phyloP scores from a whole-genome alignment of 2,329 filamentous ascomycete species.

The Beauveria sp. region DNA sequence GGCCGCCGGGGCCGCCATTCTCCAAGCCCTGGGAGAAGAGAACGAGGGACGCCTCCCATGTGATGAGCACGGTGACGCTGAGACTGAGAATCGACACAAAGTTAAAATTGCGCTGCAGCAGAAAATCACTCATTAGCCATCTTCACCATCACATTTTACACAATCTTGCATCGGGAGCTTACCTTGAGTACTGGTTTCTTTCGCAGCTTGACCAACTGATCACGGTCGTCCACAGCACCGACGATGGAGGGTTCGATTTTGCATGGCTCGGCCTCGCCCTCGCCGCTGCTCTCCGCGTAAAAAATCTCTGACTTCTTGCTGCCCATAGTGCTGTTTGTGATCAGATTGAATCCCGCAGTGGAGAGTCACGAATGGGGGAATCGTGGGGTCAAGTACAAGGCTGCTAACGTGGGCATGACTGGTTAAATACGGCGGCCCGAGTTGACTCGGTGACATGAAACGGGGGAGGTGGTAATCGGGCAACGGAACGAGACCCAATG shows the following conservation, averaged over 20 bases:
- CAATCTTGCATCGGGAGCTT: not conserved
- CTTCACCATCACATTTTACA: not conserved
- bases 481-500: not conserved
- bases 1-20: conserved; percentile 41
- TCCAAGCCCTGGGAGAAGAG: conserved; percentile 20
- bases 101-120: conserved; percentile 31
- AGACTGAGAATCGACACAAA: conserved; percentile 39
- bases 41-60: conserved; percentile 35
- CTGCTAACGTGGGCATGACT: not conserved
- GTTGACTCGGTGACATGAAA: not conserved
- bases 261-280: not conserved
- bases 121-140: not conserved
- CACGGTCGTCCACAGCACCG: not conserved
- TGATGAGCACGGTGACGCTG: conserved; percentile 36
- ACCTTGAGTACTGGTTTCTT: conserved; percentile 9
- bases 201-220: conserved; percentile 9
- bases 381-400: not conserved
- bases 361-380: not conserved
- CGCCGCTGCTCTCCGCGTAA: not conserved
- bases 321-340: not conserved
- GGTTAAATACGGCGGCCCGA: not conserved
- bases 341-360: not conserved
- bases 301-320: not conserved
- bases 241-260: not conserved
- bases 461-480: not conserved